phyloP scores from a whole-genome alignment of 306 rosid genomes.

The Vigna trinervia region DNA sequence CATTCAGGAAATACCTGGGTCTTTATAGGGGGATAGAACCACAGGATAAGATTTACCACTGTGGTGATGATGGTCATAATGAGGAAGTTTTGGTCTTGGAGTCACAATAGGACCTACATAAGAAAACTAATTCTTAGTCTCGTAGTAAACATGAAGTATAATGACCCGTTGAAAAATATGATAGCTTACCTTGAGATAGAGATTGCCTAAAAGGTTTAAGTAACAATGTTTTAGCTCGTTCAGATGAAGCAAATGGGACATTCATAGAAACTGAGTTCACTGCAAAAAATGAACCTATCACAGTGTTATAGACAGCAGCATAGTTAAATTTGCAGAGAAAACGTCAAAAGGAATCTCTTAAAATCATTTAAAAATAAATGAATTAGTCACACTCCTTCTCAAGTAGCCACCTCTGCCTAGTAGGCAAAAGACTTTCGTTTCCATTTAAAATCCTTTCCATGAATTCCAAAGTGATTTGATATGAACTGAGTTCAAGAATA shows the following conservation, averaged over 20 bases:
- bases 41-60: conserved; percentile 49
- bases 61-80: conserved; percentile 47
- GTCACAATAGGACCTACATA: conserved; percentile 56
- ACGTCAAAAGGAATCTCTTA: conserved; percentile 18
- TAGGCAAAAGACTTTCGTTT: conserved; percentile 1
- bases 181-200: conserved; percentile 61
- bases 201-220: conserved; percentile 51
- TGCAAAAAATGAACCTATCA: conserved; percentile 50
- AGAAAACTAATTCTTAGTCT: conserved; percentile 36
- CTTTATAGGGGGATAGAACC: conserved; percentile 73
- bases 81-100: conserved; percentile 43
- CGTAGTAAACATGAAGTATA: conserved; percentile 21
- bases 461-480: conserved; percentile 1
- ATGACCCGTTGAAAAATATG: conserved; percentile 20
- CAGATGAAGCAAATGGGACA: conserved; percentile 51
- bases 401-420: background rate
- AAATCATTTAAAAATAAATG: background rate
- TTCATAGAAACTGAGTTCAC: conserved; percentile 58
- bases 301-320: conserved; percentile 20
- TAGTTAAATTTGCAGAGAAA: background rate
- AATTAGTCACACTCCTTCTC: background rate
- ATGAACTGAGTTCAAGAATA: conserved; percentile 2
- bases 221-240: background rate
- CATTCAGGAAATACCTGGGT: conserved; percentile 60
- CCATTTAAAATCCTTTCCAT: conserved; percentile 1